phyloP scores from a whole-genome alignment of 352 stramenopile species.

The Pythium aphanidermatum region DNA sequence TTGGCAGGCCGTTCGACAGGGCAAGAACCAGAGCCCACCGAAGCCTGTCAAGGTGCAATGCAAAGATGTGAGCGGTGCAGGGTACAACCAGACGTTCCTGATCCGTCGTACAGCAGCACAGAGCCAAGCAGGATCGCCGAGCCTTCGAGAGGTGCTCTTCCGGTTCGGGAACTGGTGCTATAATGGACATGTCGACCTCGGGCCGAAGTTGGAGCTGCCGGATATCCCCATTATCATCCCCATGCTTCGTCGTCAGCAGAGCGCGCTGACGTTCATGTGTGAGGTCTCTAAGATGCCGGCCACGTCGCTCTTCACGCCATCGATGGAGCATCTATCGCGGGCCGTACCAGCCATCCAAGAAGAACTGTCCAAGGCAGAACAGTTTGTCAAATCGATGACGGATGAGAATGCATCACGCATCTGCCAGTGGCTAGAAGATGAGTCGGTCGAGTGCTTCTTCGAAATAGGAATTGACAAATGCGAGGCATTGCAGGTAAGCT shows the following conservation, averaged over 20 bases:
- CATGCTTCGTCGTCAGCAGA: conserved; percentile 91
- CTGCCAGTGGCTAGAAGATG: conserved; percentile 86
- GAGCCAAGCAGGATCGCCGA: conserved; percentile 21
- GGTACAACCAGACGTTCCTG: conserved; percentile 84
- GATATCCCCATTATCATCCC: conserved; percentile 94
- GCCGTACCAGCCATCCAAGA: conserved; percentile 81
- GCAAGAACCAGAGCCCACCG: conserved; percentile 50
- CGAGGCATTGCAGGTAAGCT: conserved; percentile 42
- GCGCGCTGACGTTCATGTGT: conserved; percentile 89
- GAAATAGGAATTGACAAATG: conserved; percentile 82
- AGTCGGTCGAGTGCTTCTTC: conserved; percentile 90
- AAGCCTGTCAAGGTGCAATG: conserved; percentile 81
- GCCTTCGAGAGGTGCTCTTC: conserved; percentile 90
- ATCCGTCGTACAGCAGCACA: conserved; percentile 56
- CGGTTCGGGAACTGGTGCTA: conserved; percentile 96
- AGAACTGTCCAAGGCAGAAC: conserved; percentile 80
- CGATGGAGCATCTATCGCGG: conserved; percentile 83
- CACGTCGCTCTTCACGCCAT: conserved; percentile 83
- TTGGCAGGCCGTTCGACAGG: conserved; percentile 73
- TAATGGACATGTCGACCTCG: conserved; percentile 89
- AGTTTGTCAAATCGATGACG: conserved; percentile 66
- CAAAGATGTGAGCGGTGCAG: conserved; percentile 74
- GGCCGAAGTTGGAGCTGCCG: conserved; percentile 78
- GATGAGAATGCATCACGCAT: conserved; percentile 40
- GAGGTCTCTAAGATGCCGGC: conserved; percentile 87